phyloP scores from a whole-genome alignment of 208 protist species.

The Trypanosoma melophagium region DNA sequence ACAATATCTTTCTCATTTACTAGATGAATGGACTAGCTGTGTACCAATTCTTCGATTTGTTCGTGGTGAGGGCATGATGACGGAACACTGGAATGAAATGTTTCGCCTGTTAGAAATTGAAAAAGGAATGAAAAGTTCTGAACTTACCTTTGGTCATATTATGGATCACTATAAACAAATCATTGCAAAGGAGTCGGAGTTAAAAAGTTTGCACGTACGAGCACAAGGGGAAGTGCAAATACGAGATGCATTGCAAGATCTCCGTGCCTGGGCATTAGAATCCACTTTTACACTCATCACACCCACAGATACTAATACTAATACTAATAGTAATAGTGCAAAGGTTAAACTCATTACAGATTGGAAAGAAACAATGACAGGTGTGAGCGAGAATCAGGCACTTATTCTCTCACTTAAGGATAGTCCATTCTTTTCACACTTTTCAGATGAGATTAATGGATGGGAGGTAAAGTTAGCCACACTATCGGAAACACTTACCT shows the following conservation, averaged over 20 bases:
- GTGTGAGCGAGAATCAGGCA: conserved; percentile 95
- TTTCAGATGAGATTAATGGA: conserved; percentile 87
- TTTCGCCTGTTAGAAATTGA: conserved; percentile 89
- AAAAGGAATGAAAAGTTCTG: conserved; percentile 71
- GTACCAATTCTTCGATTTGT: conserved; percentile 89
- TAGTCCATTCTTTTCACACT: conserved; percentile 92
- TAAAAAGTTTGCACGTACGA: conserved; percentile 92
- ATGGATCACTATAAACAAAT: conserved; percentile 74
- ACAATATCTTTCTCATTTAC: conserved; percentile 64
- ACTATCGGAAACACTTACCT: conserved; percentile 77
- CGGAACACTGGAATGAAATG: conserved; percentile 96
- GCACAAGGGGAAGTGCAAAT: conserved; percentile 95
- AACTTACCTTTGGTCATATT: conserved; percentile 90
- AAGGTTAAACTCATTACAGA: conserved; percentile 95
- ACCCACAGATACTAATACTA: conserved; percentile 34
- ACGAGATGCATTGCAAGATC: conserved; percentile 94
- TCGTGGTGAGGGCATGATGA: conserved; percentile 94
- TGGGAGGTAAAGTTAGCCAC: conserved; percentile 92
- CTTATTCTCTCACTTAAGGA: conserved; percentile 95
- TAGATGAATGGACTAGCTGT: conserved; percentile 68
- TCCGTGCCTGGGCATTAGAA: conserved; percentile 90
- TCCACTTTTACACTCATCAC: conserved; percentile 87
- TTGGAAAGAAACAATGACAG: conserved; percentile 96
- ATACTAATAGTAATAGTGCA: neutral
- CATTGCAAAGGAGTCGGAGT: conserved; percentile 73